Percentiles rank a stretch among this genome's conserved stretches.
phyloP scores from a whole-genome alignment of 148 eudicot species.

The Diospyros kaki region DNA sequence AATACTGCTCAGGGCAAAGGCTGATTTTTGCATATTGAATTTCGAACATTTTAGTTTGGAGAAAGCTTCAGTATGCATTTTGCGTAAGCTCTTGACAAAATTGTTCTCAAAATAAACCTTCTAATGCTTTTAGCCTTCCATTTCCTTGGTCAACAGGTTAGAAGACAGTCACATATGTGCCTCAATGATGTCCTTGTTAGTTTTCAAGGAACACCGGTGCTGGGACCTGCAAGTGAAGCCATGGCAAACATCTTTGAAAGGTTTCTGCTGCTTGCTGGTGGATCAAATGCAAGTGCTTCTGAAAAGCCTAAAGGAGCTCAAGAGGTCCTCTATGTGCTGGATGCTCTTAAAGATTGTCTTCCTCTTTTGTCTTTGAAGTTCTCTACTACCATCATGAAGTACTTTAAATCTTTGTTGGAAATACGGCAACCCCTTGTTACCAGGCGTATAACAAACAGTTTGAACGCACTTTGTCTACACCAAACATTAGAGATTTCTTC shows the following conservation, averaged over 20 bases:
- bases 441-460: conserved; percentile 69
- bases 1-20: not conserved
- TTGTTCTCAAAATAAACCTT: not conserved
- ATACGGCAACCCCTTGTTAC: conserved; percentile 68
- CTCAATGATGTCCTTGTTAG: conserved; percentile 60
- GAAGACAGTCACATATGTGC: conserved; percentile 61
- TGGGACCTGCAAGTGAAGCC: conserved; percentile 80
- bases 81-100: too few relatives aligned
- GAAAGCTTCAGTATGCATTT: not conserved
- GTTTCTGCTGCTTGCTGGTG: conserved; percentile 69
- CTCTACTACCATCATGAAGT: conserved; percentile 54
- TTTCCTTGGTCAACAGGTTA: conserved; percentile 40
- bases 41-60: not conserved
- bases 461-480: conserved; percentile 57
- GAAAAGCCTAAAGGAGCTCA: conserved; percentile 77
- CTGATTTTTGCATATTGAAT: not conserved
- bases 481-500: conserved; percentile 60
- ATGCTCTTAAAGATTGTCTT: conserved; percentile 72
- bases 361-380: conserved; percentile 60
- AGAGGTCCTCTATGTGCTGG: conserved; percentile 69
- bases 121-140: not conserved
- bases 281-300: conserved; percentile 45
- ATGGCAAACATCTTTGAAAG: conserved; percentile 61
- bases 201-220: conserved; percentile 50
- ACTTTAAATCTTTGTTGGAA: conserved; percentile 64